Percentiles rank a stretch among this genome's conserved stretches.
These are phyloP conservation scores for Hyaloperonospora brassicae DNA, from an alignment of 352 stramenopile genomes.

Conservation along the genomic window DNA sequence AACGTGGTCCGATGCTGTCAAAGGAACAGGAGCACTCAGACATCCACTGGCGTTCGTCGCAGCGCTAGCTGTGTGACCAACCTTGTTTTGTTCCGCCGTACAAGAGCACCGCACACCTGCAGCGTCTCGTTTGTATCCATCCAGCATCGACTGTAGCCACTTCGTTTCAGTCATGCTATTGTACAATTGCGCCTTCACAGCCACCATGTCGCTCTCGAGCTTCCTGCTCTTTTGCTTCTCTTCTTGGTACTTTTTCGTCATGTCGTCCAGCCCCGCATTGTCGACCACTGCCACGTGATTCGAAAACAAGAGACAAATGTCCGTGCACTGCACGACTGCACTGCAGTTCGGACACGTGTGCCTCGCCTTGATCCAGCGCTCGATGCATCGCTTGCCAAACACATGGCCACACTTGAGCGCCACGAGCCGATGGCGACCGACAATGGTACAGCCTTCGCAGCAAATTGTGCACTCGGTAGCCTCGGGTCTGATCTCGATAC, in stretches of 20 bases:
- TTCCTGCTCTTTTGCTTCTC: constrained; percentile 41
- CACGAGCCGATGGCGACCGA: constrained; percentile 56
- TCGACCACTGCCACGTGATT: constrained; percentile 71
- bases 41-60: neutral
- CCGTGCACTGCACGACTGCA: constrained; percentile 30
- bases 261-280: constrained; percentile 52
- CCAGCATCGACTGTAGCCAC: constrained; percentile 19
- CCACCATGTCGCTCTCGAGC: constrained; percentile 40
- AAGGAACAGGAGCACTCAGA: too few relatives aligned
- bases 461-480: constrained; percentile 70
- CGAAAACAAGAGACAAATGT: constrained; percentile 57
- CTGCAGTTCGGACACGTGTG: constrained; percentile 69
- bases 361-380: constrained; percentile 55
- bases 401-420: constrained; percentile 64
- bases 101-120: constrained; percentile 17
- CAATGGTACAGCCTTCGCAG: constrained; percentile 55
- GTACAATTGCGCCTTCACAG: constrained; percentile 34
- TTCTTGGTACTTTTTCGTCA: constrained; percentile 48
- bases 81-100: constrained; percentile 10
- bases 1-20: neutral
- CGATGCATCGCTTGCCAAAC: constrained; percentile 69
- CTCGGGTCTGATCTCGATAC: constrained; percentile 32
- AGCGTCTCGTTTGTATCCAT: constrained; percentile 27
- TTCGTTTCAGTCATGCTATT: constrained; percentile 18
- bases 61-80: neutral